Conservation (phyloP, 768 basidiomycete species). For the Hericium coralloides region DNA sequence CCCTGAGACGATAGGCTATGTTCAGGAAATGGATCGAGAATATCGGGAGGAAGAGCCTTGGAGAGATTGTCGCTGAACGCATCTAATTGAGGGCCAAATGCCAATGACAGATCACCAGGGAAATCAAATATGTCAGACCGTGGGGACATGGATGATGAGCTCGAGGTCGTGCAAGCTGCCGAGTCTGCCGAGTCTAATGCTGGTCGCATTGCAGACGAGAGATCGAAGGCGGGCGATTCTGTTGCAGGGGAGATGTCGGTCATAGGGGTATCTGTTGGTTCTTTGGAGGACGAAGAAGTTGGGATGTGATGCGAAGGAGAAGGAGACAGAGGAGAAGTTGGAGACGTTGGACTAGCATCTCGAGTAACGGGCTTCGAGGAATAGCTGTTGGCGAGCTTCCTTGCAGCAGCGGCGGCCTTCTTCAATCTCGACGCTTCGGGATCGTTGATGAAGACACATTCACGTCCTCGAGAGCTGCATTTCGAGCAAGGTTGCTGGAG, state of each 20-base stretch:
- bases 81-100: constrained; percentile 6
- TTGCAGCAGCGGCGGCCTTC: constrained; percentile 12
- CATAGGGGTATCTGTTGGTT: constrained; percentile 4
- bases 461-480: constrained; percentile 47
- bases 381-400: constrained; percentile 7
- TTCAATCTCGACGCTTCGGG: constrained; percentile 13
- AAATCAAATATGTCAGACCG: constrained; percentile 14
- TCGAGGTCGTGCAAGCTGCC: constrained; percentile 3
- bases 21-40: constrained; percentile 7
- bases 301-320: constrained; percentile 4
- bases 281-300: not conserved
- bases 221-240: constrained; percentile 5
- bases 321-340: constrained; percentile 4
- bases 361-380: not conserved
- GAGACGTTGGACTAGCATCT: not conserved
- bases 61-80: constrained; percentile 12
- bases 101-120: constrained; percentile 7
- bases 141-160: constrained; percentile 13
- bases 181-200: constrained; percentile 5
- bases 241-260: not conserved
- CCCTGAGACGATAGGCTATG: constrained; percentile 4
- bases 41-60: constrained; percentile 10
- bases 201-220: constrained; percentile 6
- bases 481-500: constrained; percentile 54
- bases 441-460: constrained; percentile 40